Conservation (phyloP, 257 asterid genomes). For the Coffea canephora region DNA sequence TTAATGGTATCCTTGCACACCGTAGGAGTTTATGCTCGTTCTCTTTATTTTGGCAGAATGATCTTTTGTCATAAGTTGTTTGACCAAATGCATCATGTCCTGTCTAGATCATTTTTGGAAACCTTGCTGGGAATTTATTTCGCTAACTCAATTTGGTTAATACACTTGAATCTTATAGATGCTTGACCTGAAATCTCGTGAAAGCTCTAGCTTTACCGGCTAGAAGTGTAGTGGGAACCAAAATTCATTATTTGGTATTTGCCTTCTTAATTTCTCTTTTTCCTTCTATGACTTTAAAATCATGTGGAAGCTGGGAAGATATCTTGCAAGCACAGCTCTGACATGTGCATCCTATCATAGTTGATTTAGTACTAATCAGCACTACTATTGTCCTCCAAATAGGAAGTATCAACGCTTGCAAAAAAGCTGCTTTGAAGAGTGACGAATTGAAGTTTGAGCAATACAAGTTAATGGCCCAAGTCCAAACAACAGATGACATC, state of each 20-base stretch:
- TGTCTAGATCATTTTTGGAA: background rate
- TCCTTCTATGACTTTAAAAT: background rate
- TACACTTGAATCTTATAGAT: background rate
- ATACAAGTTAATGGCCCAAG: slow-evolving; percentile 55
- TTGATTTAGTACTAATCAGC: background rate
- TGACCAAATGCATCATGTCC: too few species aligned
- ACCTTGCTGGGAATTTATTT: background rate
- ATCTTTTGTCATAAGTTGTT: background rate
- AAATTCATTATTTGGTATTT: background rate
- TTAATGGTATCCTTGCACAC: background rate
- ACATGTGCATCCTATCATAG: background rate
- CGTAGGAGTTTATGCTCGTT: background rate
- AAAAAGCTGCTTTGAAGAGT: slow-evolving; percentile 74
- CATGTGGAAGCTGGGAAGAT: background rate
- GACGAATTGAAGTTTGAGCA: slow-evolving; percentile 78
- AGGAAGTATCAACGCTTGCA: slow-evolving; percentile 89
- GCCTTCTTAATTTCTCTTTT: background rate
- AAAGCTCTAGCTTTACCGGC: background rate
- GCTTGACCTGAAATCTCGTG: background rate
- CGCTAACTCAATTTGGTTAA: background rate
- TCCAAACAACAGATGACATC: slow-evolving; percentile 37
- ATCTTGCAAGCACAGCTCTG: background rate
- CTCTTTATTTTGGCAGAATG: background rate
- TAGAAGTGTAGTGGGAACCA: background rate
- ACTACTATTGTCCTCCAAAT: background rate